Conservation (phyloP, 1,284 basidiomycete genomes). For the Naganishia liquefaciens region DNA sequence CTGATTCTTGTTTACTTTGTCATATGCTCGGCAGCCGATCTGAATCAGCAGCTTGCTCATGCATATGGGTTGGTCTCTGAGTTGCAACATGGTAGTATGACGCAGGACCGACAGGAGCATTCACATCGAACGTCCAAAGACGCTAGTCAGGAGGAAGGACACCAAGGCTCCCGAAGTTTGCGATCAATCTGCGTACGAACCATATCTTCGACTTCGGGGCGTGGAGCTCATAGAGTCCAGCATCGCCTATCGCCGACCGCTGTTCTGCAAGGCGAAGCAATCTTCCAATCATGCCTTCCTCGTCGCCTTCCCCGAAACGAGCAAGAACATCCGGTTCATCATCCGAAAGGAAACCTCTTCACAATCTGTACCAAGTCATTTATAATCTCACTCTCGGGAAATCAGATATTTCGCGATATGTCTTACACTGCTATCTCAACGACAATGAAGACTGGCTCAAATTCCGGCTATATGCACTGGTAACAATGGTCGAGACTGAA, state of each 20-base stretch:
- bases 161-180: too few species aligned
- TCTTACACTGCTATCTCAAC: constrained; percentile 20
- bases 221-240: neutral
- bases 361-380: constrained; percentile 23
- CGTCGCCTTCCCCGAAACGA: constrained; percentile 1
- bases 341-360: neutral
- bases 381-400: constrained; percentile 10
- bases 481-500: neutral
- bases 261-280: too few species aligned
- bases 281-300: neutral
- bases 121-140: too few species aligned
- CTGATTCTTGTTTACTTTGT: too few species aligned
- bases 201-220: neutral
- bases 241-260: too few species aligned
- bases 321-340: neutral
- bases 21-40: too few species aligned
- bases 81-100: too few species aligned
- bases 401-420: constrained; percentile 20
- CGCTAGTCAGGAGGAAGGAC: too few species aligned
- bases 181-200: neutral
- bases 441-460: constrained; percentile 13
- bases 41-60: too few species aligned
- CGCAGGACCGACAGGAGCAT: too few species aligned
- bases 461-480: constrained; percentile 11
- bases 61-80: too few species aligned